Evolutionary conservation across 768 basidiomycete species (phyloP), one percentile per base, ranked within the genome.

Genomic region (Macrolepiota dolichaula): DNA sequence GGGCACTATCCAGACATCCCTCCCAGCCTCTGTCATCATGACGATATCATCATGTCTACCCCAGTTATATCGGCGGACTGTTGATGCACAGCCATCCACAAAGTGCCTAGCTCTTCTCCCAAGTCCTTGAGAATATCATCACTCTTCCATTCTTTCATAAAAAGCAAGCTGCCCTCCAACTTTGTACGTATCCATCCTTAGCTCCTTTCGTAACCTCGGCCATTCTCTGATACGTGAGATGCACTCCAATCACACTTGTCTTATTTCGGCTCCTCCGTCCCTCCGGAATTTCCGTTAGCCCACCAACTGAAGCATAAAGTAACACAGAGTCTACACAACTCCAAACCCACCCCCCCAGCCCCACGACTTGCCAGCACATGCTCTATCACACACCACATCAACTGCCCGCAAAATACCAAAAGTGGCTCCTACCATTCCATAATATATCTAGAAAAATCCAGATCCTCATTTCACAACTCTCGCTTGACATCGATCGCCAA

Each of bases 161-260:
- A 17, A 13, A 52, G 22, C 47, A 19, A 12, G 9, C 35, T 40
- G 35, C 11, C 38, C 42, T 32, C 51, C 25, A 17, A 44, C 42
- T 29, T 58, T 60, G 59, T 53, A 60, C 59, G 40, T 60, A 53
- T 10, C 22, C 32, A 50, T n/a, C n/a, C 47, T 49, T 49, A 40
- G 47, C 49, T 19, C 36, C 57, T 53, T 53, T 42, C 59, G 59
- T 60, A 53, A 53, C 59, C 12, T 22, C 57, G 51, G 42, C 25
- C 59, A 47, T 59, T 51, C 50, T 57, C 57, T 58, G 57, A 52
- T 52, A 44, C 37, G 17, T 51, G 49, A n/a, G n/a, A 42, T 51
- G 24, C 49, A 40, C n/a, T 19, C 11, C n/a, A 54, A 49, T 49
- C 35, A 50, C 38, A 49, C 55, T 29, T 35, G n/a, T 17, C 37